These are phyloP conservation scores for Hanseniaspora hatyaiensis DNA, from an alignment of 805 yeast genomes.

Conservation along the genomic window DNA sequence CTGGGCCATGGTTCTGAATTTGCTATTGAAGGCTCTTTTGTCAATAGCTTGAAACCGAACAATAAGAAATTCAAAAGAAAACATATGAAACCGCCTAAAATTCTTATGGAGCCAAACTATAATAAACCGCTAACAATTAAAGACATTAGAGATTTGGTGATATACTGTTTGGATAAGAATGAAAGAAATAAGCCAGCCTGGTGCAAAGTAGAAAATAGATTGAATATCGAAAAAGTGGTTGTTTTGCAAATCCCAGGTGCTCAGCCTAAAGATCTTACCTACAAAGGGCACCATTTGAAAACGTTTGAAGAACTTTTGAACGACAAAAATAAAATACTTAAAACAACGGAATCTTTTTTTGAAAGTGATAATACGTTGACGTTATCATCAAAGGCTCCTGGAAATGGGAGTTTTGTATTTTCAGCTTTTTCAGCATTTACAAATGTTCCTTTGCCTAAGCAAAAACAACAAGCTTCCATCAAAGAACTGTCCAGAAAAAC, in stretches of 20 bases:
- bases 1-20: background rate
- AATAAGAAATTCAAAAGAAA: constrained; percentile 28
- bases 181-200: constrained; percentile 36
- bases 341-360: constrained; percentile 5
- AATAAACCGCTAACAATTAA: constrained; percentile 28
- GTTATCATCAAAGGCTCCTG: constrained; percentile 49
- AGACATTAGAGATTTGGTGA: constrained; percentile 38
- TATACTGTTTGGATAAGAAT: constrained; percentile 34
- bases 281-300: background rate
- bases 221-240: constrained; percentile 42
- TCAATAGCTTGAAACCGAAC: background rate
- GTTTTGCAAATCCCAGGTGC: constrained; percentile 58
- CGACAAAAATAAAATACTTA: constrained; percentile 5
- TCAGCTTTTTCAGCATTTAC: constrained; percentile 47
- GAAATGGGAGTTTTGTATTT: constrained; percentile 44
- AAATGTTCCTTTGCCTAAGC: constrained; percentile 44
- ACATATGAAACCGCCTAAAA: constrained; percentile 23
- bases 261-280: constrained; percentile 30
- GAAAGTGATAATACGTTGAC: constrained; percentile 14
- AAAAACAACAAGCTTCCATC: constrained; percentile 38
- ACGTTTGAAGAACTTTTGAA: constrained; percentile 11
- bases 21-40: constrained; percentile 7
- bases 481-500: constrained; percentile 26
- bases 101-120: constrained; percentile 29
- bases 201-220: constrained; percentile 39